phyloP scores from a whole-genome alignment of 805 yeast species.

The Pichia ethanolica region DNA sequence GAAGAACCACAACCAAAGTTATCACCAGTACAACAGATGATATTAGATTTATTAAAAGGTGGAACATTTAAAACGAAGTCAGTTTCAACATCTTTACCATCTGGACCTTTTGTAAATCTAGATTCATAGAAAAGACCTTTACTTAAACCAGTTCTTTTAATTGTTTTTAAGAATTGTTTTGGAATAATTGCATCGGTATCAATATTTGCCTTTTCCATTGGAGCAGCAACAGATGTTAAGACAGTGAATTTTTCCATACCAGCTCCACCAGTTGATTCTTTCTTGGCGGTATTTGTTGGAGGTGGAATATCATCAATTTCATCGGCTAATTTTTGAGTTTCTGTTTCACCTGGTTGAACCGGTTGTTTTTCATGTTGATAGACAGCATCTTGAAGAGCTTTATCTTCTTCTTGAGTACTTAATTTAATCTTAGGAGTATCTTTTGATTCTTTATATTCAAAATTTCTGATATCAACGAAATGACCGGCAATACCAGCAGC shows the following conservation, averaged over 20 bases:
- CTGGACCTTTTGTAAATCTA: conserved; percentile 61
- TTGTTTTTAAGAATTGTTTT: conserved; percentile 94
- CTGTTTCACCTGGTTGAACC: conserved; percentile 45
- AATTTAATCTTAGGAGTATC: conserved; percentile 52
- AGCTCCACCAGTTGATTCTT: conserved; percentile 36
- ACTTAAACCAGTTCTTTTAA: conserved; percentile 90
- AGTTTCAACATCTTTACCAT: conserved; percentile 73
- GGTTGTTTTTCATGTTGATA: conserved; percentile 63
- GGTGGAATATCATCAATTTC: conserved; percentile 60
- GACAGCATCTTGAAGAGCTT: conserved; percentile 56
- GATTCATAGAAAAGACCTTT: conserved; percentile 88
- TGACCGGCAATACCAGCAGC: conserved; percentile 94
- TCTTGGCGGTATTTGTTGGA: conserved; percentile 31
- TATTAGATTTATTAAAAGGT: conserved; percentile 74
- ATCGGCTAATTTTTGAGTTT: conserved; percentile 41
- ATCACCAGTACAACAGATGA: conserved; percentile 88
- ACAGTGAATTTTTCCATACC: conserved; percentile 73
- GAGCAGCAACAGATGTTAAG: conserved; percentile 85
- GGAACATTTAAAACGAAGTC: conserved; percentile 84
- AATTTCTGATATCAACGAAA: conserved; percentile 84
- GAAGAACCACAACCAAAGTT: conserved; percentile 99
- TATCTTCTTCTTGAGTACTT: conserved; percentile 36
- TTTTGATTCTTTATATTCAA: conserved; percentile 48
- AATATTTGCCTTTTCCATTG: conserved; percentile 87
- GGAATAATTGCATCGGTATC: conserved; percentile 99